Conservation (phyloP, 805 yeast genomes). For the Pichia insulana region DNA sequence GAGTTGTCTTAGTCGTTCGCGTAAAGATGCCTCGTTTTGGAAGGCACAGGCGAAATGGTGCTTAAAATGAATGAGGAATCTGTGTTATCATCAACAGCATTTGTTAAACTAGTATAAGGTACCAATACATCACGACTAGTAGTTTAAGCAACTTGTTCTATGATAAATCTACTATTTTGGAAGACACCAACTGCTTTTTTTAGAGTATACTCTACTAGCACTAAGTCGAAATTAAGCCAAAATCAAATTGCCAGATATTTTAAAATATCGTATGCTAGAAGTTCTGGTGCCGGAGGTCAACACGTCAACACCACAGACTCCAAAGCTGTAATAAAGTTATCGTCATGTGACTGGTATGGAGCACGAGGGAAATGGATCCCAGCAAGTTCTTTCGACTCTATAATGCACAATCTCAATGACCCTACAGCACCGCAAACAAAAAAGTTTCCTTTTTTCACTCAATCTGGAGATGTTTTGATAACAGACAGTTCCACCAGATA, state of each 20-base stretch:
- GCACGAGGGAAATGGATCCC: conserved; percentile 40
- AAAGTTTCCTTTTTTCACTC: conserved; percentile 23
- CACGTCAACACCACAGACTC: conserved; percentile 52
- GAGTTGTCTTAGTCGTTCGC: too few relatives aligned
- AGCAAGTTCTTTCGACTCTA: conserved; percentile 25
- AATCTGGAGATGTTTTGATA: conserved; percentile 21
- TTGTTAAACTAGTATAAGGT: too few relatives aligned
- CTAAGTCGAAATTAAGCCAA: too few relatives aligned
- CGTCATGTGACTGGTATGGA: conserved; percentile 27
- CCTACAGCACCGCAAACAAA: conserved; percentile 10
- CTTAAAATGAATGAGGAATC: too few relatives aligned
- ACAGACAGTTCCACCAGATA: conserved; percentile 28
- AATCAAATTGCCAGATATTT: conserved; percentile 17
- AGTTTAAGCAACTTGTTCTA: too few relatives aligned
- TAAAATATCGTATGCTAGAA: conserved; percentile 35
- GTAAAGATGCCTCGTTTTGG: too few relatives aligned
- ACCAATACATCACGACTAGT: too few relatives aligned
- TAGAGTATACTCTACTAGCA: too few relatives aligned
- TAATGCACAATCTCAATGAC: conserved; percentile 20
- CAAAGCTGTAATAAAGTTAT: conserved; percentile 31
- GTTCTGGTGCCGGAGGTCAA: conserved; percentile 56
- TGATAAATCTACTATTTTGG: too few relatives aligned
- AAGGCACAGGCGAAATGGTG: too few relatives aligned
- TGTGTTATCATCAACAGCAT: too few relatives aligned
- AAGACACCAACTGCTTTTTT: too few relatives aligned